Base-by-base conservation (phyloP, 192 early-diverging fungal genomes). In the Spizellomyces punctatus region DNA sequence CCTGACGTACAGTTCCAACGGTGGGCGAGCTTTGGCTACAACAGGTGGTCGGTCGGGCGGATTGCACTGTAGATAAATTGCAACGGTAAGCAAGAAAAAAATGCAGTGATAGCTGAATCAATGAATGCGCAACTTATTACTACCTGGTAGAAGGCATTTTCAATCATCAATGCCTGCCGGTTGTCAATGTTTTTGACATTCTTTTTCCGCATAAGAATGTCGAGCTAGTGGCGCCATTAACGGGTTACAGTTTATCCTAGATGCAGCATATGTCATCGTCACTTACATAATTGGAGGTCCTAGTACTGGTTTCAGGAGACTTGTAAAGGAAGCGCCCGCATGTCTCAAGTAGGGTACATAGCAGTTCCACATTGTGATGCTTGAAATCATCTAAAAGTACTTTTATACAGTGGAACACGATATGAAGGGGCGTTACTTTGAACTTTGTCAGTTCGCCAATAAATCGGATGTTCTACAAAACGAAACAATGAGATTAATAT, bases 391-490 rank as follows among this genome's bases (percentile, higher is more conserved):
- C 93, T n/a, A 98, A 77, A 16, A 95, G 76, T 1, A 89, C 78
- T 72, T 97, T 94, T 52, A 95, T 80, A 62, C 91, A 92, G 74
- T 93, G 90, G 63, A 96, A 95, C 48, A 91, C 86, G 21, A 92
- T 80, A 72, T 93, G 91, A 52, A 83, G 63, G 6, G 95, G 94
- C 1, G 89, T 89, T 17, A 98, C 85, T 60, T 82, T 85, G 80
- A 99, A 99, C 78, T 99, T 99, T 45, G 92, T 90, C 48, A 99
- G 88, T 78, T 98, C 95, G 16, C 90, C 89, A 66, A 99, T 82
- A 75, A 89, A 96, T 60, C 91, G 85, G 58, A 92, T 88, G 69
- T 94, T 94, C 82, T 36, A 89, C 73, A 4, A 78, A 47, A 12
- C 1, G 46, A 65, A 36, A 0, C 27, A n/a, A n/a, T n/a, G n/a